phyloP scores from a whole-genome alignment of 73 alveolate species.

The Breviolum minutum region DNA sequence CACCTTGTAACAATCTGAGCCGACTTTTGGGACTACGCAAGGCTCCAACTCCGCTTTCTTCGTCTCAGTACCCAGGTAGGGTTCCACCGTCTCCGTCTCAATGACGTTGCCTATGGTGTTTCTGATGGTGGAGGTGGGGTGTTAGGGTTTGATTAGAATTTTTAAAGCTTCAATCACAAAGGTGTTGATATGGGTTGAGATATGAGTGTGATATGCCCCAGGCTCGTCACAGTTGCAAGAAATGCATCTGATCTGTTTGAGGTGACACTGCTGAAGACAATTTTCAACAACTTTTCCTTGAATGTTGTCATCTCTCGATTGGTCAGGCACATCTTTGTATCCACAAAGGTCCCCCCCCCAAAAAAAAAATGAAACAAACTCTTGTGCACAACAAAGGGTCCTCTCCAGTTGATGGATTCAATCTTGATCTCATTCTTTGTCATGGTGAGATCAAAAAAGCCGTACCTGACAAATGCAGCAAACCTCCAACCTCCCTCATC shows the following conservation, averaged over 20 bases:
- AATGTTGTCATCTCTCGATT: too few relatives aligned
- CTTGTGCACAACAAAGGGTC: background rate
- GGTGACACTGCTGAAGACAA: too few relatives aligned
- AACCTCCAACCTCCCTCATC: too few relatives aligned
- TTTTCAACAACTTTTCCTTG: too few relatives aligned
- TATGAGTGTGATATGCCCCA: too few relatives aligned
- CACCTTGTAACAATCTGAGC: slow-evolving; percentile 63
- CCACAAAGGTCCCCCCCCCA: too few relatives aligned
- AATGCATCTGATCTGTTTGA: too few relatives aligned
- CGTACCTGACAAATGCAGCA: slow-evolving; percentile 21
- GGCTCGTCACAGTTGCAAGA: too few relatives aligned
- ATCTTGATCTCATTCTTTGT: slow-evolving; percentile 46
- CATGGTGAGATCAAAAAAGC: slow-evolving; percentile 79
- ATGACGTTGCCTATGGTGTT: slow-evolving; percentile 57
- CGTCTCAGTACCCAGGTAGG: slow-evolving; percentile 63
- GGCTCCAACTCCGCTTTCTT: slow-evolving; percentile 72
- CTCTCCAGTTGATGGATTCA: slow-evolving; percentile 87
- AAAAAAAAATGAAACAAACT: too few relatives aligned
- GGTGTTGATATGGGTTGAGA: too few relatives aligned
- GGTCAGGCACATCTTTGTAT: too few relatives aligned
- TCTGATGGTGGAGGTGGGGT: background rate
- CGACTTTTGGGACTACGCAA: slow-evolving; percentile 56
- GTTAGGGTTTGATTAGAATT: background rate
- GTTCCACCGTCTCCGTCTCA: slow-evolving; percentile 90
- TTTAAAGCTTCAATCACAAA: background rate